Evolutionary conservation across 1,284 basidiomycete genomes (phyloP).

Genomic region (Cutaneotrichosporon sp.): DNA sequence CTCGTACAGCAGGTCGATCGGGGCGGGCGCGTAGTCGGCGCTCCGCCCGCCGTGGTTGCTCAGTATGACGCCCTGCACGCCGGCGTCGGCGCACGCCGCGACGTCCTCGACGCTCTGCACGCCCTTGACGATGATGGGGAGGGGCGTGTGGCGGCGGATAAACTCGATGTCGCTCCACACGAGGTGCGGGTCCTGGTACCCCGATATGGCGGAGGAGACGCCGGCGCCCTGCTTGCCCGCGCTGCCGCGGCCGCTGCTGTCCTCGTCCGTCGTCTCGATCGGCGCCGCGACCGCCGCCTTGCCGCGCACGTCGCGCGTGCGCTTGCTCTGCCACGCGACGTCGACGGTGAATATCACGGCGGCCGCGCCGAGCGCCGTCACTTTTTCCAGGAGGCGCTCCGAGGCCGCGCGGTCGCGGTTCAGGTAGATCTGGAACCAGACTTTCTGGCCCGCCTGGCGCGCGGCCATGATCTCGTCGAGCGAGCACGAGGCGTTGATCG

Average conservation of each 20-base stretch:
- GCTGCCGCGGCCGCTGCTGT: neutral
- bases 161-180: slow-evolving; percentile 54
- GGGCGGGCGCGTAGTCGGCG: slow-evolving; percentile 53
- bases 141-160: slow-evolving; percentile 52
- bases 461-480: slow-evolving; percentile 57
- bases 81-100: slow-evolving; percentile 56
- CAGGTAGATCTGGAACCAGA: slow-evolving; percentile 86
- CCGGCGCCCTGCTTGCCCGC: slow-evolving; percentile 11
- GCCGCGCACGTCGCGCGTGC: slow-evolving; percentile 70
- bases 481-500: slow-evolving; percentile 80
- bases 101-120: slow-evolving; percentile 60
- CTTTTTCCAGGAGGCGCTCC: slow-evolving; percentile 61
- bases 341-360: slow-evolving; percentile 94
- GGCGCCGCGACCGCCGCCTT: slow-evolving; percentile 36
- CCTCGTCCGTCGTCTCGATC: neutral
- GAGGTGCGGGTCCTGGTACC: slow-evolving; percentile 57
- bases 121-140: slow-evolving; percentile 58
- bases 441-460: slow-evolving; percentile 61
- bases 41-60: slow-evolving; percentile 38
- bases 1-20: slow-evolving; percentile 56
- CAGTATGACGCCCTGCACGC: slow-evolving; percentile 58
- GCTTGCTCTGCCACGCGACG: slow-evolving; percentile 79
- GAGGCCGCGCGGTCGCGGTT: slow-evolving; percentile 70
- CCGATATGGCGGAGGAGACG: slow-evolving; percentile 56
- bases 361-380: slow-evolving; percentile 54